phyloP scores from a whole-genome alignment of 176 grass and related monocot species.

The Hordeum marinum region DNA sequence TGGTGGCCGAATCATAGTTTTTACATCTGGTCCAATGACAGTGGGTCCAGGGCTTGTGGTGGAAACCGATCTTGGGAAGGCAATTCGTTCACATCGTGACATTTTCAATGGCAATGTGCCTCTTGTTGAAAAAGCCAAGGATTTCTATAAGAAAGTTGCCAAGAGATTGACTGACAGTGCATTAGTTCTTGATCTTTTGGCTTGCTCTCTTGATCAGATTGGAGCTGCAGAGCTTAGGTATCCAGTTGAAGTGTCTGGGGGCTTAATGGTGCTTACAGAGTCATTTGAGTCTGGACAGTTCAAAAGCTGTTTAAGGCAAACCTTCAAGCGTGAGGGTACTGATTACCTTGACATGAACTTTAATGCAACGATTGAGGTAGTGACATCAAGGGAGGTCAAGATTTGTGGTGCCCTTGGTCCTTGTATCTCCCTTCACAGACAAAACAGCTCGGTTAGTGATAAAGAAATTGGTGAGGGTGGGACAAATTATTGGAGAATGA shows the following conservation, averaged over 20 bases:
- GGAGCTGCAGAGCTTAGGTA: slow-evolving; percentile 78
- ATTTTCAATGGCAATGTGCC: slow-evolving; percentile 67
- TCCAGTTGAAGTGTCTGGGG: slow-evolving; percentile 83
- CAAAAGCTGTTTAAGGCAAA: slow-evolving; percentile 69
- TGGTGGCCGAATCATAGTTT: slow-evolving; percentile 79
- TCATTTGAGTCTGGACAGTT: slow-evolving; percentile 93
- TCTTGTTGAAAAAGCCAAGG: slow-evolving; percentile 51
- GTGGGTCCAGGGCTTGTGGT: slow-evolving; percentile 79
- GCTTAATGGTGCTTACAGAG: slow-evolving; percentile 71
- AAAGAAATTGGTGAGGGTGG: slow-evolving; percentile 92
- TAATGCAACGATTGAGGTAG: slow-evolving; percentile 75
- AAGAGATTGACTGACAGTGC: slow-evolving; percentile 63
- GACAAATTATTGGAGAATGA: slow-evolving; percentile 81
- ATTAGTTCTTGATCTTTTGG: slow-evolving; percentile 84
- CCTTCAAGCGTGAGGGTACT: slow-evolving; percentile 59
- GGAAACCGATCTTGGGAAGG: slow-evolving; percentile 67
- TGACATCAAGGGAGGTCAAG: slow-evolving; percentile 89
- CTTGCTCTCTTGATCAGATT: slow-evolving; percentile 96
- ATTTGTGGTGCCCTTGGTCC: slow-evolving; percentile 97
- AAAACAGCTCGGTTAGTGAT: slow-evolving; percentile 74
- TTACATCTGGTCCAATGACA: slow-evolving; percentile 87
- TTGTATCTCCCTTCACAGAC: slow-evolving; percentile 59
- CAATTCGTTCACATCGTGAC: slow-evolving; percentile 87
- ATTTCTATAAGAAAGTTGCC: slow-evolving; percentile 80
- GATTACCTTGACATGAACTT: slow-evolving; percentile 86